phyloP scores from a whole-genome alignment of 768 basidiomycete genomes.

The Tremella mesenterica region DNA sequence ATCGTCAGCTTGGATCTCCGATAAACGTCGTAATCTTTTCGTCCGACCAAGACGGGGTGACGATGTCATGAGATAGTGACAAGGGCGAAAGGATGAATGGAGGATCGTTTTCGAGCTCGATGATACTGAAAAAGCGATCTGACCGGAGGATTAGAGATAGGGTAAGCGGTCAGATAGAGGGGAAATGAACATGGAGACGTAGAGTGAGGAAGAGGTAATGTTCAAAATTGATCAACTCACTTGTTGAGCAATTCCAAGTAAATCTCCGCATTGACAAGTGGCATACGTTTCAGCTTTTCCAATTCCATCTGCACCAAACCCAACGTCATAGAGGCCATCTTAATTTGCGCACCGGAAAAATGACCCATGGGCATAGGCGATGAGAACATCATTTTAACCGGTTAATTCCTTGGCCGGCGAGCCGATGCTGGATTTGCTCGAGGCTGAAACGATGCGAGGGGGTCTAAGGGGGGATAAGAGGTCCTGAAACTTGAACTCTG shows the following conservation, averaged over 20 bases:
- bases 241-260: slow-evolving; percentile 35
- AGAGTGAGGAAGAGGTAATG: background rate
- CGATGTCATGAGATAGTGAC: background rate
- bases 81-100: background rate
- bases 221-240: slow-evolving; percentile 13
- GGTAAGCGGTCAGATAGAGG: background rate
- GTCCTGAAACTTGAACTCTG: background rate
- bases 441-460: no score
- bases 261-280: slow-evolving; percentile 17
- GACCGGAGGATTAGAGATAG: background rate
- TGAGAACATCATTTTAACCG: slow-evolving; percentile 32
- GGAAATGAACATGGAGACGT: background rate
- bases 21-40: no score
- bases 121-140: background rate
- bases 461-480: background rate
- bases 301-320: slow-evolving; percentile 27
- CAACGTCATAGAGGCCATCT: slow-evolving; percentile 33
- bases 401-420: background rate
- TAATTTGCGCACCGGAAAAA: slow-evolving; percentile 23
- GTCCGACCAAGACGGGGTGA: no score
- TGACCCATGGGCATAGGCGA: slow-evolving; percentile 35
- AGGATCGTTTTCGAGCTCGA: background rate
- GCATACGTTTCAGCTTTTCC: slow-evolving; percentile 29
- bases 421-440: background rate
- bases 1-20: background rate